Evolutionary conservation across 2,329 filamentous ascomycete species (phyloP), one percentile per base, ranked within the genome.

Genomic region (Fusarium domesticum): DNA sequence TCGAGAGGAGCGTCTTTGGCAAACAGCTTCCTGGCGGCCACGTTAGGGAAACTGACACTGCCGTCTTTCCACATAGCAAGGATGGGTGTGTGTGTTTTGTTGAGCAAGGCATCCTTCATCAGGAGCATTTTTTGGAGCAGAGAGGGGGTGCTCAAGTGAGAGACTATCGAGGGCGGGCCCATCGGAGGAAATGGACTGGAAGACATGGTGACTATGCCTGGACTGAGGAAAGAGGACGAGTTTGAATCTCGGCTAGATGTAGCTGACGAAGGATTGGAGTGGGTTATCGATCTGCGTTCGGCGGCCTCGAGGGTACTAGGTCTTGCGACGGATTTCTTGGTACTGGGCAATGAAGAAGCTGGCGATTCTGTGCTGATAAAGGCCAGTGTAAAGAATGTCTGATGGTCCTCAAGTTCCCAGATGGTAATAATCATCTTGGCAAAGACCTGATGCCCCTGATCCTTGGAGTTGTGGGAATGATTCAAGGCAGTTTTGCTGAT

Each of bases 21-120:
- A 47, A 82, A 73, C n/a, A 84, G 64, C 4, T 68, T 64, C 11
- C 76, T 70, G 11, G 78, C 78, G 4, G 85, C 84, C 54, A 77
- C 79, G 58, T 92, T 92, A 4, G 86, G 83, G 34, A 89, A 82
- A 0, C 80, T 83, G 36, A 89, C 81, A 37, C 80, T 85, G 41
- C 85, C 81, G 53, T 92, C 87, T 59, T 84, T 85, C 87, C 87
- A 91, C 81, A 90, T 87, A 18, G 85, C 84, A 35, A 90, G 71
- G 17, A 89, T 84, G 0, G 87, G 87, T 60, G 88, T 82, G 48
- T 81, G 78, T 18, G 87, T 87, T 31, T 82, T 87, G 59, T 89
- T 85, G 6, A 92, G 69, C 16, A 91, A 73, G 1, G 86, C 85
- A 60, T 91, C 86, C 63, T 90, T 91, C 70, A 92, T 80, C 39